Evolutionary conservation across 805 yeast genomes (phyloP).

Genomic region (Ogataea neopini): DNA sequence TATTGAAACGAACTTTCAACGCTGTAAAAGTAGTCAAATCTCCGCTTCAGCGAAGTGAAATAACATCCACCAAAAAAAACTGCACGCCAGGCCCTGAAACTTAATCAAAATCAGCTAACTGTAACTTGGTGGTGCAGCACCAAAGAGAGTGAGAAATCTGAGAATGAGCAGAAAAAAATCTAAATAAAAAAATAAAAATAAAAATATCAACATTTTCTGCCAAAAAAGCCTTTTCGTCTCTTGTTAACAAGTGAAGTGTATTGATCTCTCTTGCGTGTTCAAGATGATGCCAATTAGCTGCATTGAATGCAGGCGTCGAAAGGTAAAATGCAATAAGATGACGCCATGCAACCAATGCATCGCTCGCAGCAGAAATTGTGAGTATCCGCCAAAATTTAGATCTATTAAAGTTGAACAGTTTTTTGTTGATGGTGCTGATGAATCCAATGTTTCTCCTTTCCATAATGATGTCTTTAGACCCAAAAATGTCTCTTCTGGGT

Average conservation of each 20-base stretch:
- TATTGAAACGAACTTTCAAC: too few species aligned
- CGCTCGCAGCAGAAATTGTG: slow-evolving; percentile 40
- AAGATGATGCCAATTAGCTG: slow-evolving; percentile 37
- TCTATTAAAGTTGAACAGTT: slow-evolving; percentile 38
- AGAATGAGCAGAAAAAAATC: too few species aligned
- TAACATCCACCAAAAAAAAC: too few species aligned
- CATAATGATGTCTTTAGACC: not conserved
- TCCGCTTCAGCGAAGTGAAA: too few species aligned
- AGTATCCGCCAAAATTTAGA: slow-evolving; percentile 48
- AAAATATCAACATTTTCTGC: not conserved
- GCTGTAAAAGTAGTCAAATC: too few species aligned
- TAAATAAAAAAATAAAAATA: too few species aligned
- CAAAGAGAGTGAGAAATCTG: too few species aligned
- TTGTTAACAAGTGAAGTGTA: not conserved
- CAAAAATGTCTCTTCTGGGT: not conserved
- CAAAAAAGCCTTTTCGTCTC: not conserved
- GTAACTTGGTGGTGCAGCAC: too few species aligned
- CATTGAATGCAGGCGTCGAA: slow-evolving; percentile 37
- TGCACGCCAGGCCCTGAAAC: too few species aligned
- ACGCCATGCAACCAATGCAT: slow-evolving; percentile 49
- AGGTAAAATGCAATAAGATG: slow-evolving; percentile 37
- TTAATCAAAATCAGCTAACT: too few species aligned
- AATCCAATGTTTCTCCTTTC: not conserved
- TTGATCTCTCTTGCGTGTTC: not conserved
- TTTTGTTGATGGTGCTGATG: slow-evolving; percentile 11